These are phyloP conservation scores for Aspergillus tubingensis DNA, from an alignment of 2,329 filamentous ascomycete genomes.

Conservation along the genomic window DNA sequence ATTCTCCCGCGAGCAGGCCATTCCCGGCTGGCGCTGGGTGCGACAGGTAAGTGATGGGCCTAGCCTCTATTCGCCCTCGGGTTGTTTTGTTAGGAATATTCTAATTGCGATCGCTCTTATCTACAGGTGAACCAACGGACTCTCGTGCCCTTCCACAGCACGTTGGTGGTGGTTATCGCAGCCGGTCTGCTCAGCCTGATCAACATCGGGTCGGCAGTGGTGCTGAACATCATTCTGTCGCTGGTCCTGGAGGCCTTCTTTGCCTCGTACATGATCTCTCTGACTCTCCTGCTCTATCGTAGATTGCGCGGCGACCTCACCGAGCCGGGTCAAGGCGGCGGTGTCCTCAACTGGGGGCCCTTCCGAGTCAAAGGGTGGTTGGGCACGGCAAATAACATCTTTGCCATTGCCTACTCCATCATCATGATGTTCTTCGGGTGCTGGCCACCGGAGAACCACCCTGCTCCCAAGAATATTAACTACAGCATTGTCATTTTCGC, in stretches of 20 bases:
- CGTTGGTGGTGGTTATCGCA: slow-evolving; percentile 31
- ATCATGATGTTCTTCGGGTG: slow-evolving; percentile 51
- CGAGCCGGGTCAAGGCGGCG: slow-evolving; percentile 36
- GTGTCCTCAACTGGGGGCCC: slow-evolving; percentile 25
- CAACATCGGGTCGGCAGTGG: slow-evolving; percentile 53
- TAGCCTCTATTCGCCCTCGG: no score
- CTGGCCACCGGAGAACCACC: slow-evolving; percentile 42
- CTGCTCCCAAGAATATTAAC: slow-evolving; percentile 47
- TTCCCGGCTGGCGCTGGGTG: slow-evolving; percentile 31
- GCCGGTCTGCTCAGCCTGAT: slow-evolving; percentile 48
- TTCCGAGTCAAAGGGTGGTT: slow-evolving; percentile 41
- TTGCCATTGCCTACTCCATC: slow-evolving; percentile 45
- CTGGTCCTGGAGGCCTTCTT: slow-evolving; percentile 50
- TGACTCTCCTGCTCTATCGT: slow-evolving; percentile 46
- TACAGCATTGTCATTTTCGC: slow-evolving; percentile 49
- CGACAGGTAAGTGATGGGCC: not conserved
- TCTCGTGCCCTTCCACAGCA: slow-evolving; percentile 24
- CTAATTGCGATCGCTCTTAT: no score
- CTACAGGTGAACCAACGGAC: slow-evolving; percentile 2
- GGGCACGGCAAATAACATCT: slow-evolving; percentile 48
- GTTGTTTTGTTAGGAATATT: no score
- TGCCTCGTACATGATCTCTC: slow-evolving; percentile 52
- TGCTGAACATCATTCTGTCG: slow-evolving; percentile 54
- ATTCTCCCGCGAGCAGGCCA: slow-evolving; percentile 41
- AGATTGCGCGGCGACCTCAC: slow-evolving; percentile 37